Percentiles rank a stretch among this genome's conserved stretches.
Conservation (phyloP, 164 flowering plant genomes). For the Berberis thunbergii region DNA sequence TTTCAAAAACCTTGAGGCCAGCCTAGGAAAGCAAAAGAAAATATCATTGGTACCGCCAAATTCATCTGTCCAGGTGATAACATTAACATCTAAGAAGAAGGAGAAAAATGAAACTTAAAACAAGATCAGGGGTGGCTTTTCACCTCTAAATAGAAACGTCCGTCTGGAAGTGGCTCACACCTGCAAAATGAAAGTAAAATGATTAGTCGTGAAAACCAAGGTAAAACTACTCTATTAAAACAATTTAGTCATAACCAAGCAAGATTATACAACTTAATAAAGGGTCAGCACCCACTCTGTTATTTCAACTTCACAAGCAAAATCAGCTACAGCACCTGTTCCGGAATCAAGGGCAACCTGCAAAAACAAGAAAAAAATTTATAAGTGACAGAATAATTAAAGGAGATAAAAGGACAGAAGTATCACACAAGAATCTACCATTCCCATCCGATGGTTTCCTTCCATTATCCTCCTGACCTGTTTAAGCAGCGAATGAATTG, state of each 20-base stretch:
- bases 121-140: slow-evolving; percentile 7
- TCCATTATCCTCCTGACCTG: slow-evolving; percentile 96
- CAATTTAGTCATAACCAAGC: neutral
- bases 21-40: too few species aligned
- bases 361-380: slow-evolving; percentile 13
- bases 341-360: slow-evolving; percentile 66
- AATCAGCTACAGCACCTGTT: slow-evolving; percentile 76
- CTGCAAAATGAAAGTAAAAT: slow-evolving; percentile 25
- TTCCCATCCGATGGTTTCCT: slow-evolving; percentile 97
- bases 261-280: neutral
- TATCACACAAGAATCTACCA: slow-evolving; percentile 39
- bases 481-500: slow-evolving; percentile 5
- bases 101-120: neutral
- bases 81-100: too few species aligned
- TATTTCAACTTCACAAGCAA: slow-evolving; percentile 96
- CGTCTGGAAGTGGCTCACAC: slow-evolving; percentile 98
- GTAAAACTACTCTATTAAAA: neutral
- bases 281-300: slow-evolving; percentile 57
- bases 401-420: slow-evolving; percentile 9
- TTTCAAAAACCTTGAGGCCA: too few species aligned
- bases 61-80: too few species aligned
- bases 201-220: neutral
- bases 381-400: neutral
- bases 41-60: too few species aligned
- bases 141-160: slow-evolving; percentile 89